These are phyloP conservation scores for Umbelopsis isabellina DNA, from an alignment of 192 early-diverging fungal species.

Conservation along the genomic window DNA sequence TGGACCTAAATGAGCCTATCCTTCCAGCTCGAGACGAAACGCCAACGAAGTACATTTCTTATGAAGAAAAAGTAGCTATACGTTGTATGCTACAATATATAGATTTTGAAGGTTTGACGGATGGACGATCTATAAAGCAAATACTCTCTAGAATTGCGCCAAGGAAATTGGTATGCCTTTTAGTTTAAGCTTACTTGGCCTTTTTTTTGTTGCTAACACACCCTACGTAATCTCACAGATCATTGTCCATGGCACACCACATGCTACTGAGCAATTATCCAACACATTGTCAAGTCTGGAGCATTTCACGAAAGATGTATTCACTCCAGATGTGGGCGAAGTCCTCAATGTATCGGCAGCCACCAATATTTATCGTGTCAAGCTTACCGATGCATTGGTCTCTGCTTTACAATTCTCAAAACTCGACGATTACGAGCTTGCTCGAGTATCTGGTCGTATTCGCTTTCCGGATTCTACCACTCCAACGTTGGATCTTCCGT, in stretches of 20 bases:
- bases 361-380: constrained; percentile 84
- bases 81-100: constrained; percentile 82
- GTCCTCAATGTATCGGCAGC: constrained; percentile 88
- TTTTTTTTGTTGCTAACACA: not conserved
- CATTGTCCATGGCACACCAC: constrained; percentile 82
- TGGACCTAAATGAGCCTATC: constrained; percentile 39
- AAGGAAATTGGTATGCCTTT: constrained; percentile 70
- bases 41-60: constrained; percentile 81
- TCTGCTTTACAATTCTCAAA: constrained; percentile 74
- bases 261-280: constrained; percentile 69
- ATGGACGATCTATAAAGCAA: constrained; percentile 83
- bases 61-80: constrained; percentile 61
- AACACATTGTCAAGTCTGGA: constrained; percentile 61
- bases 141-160: constrained; percentile 83
- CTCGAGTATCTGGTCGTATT: constrained; percentile 78
- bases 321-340: constrained; percentile 80
- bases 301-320: constrained; percentile 85
- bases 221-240: constrained; percentile 46
- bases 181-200: not conserved
- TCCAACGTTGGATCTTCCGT: constrained; percentile 69
- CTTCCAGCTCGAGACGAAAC: constrained; percentile 67
- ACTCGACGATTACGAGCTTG: constrained; percentile 77
- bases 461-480: constrained; percentile 62
- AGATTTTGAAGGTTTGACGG: constrained; percentile 91
- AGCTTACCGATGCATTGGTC: constrained; percentile 89